These are phyloP conservation scores for Hyphopichia wangnamkhiaoensis DNA, from an alignment of 1,139 yeast genomes.

Conservation along the genomic window DNA sequence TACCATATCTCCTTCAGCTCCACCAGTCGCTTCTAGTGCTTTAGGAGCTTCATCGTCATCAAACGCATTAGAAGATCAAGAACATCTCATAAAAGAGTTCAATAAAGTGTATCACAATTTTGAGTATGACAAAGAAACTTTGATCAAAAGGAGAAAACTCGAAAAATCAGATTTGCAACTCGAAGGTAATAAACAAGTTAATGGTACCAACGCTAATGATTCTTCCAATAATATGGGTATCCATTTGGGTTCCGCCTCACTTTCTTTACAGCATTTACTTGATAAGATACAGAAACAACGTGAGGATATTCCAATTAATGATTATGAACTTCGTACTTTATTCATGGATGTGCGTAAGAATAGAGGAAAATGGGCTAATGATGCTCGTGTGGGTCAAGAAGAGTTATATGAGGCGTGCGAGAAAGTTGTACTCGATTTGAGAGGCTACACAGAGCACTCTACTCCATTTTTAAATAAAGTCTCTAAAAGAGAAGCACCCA, in stretches of 20 bases:
- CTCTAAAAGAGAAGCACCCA: conserved; percentile 96
- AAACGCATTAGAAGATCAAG: conserved; percentile 35
- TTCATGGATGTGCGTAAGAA: conserved; percentile 92
- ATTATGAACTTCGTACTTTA: conserved; percentile 78
- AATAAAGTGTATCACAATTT: conserved; percentile 77
- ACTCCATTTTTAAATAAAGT: conserved; percentile 95
- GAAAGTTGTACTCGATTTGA: conserved; percentile 83
- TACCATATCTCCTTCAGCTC: too few relatives aligned
- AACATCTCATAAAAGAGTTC: conserved; percentile 40
- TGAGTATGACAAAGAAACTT: conserved; percentile 79
- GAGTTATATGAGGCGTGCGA: conserved; percentile 97
- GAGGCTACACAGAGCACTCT: conserved; percentile 94
- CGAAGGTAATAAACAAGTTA: conserved; percentile 33
- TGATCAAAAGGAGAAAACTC: conserved; percentile 72
- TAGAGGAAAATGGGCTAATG: conserved; percentile 96
- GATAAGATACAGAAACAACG: conserved; percentile 77
- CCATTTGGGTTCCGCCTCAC: conserved; percentile 77
- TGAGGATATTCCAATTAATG: conserved; percentile 74
- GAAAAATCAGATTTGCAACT: conserved; percentile 79
- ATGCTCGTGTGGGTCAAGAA: conserved; percentile 93
- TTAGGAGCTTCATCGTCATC: conserved; percentile 7
- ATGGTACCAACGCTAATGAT: conserved; percentile 9
- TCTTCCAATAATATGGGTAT: conserved; percentile 20
- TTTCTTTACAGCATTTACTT: conserved; percentile 79
- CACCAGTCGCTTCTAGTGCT: conserved; percentile 1